phyloP scores from a whole-genome alignment of 164 flowering plant species.

The Euptelea pleiosperma region DNA sequence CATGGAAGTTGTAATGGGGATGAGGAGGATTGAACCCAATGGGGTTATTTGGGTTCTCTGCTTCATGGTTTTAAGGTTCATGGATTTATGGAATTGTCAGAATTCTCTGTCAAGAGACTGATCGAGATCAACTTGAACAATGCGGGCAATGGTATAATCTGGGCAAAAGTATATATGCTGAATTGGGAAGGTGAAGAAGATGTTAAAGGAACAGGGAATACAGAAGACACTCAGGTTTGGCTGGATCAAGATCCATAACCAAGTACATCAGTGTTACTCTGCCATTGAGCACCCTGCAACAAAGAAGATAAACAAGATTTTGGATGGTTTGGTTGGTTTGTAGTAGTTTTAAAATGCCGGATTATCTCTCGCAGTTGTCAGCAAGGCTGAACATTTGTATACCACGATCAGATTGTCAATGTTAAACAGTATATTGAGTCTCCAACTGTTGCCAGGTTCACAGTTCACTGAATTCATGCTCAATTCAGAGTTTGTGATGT shows the following conservation, averaged over 20 bases:
- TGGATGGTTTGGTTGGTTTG: constrained; percentile 23
- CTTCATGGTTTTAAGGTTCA: constrained; percentile 58
- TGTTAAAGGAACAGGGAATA: constrained; percentile 37
- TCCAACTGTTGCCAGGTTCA: no score
- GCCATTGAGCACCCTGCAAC: constrained; percentile 47
- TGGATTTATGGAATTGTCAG: constrained; percentile 54
- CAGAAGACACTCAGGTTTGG: constrained; percentile 72
- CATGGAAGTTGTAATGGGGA: constrained; percentile 41
- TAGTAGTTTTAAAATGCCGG: no score
- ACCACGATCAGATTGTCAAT: no score
- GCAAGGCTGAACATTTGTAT: no score
- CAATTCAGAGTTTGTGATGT: no score
- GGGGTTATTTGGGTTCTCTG: constrained; percentile 64
- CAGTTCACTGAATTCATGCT: no score
- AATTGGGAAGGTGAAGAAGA: constrained; percentile 39
- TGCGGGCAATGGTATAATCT: constrained; percentile 55
- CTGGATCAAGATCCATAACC: constrained; percentile 67
- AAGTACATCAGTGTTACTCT: constrained; percentile 60
- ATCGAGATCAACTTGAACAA: constrained; percentile 55
- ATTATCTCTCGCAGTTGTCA: no score
- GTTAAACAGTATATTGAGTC: no score
- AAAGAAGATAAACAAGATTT: constrained; percentile 39
- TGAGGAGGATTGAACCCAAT: constrained; percentile 56
- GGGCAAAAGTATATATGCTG: constrained; percentile 68
- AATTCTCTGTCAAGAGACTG: constrained; percentile 42